phyloP scores from a whole-genome alignment of 1,139 yeast species.

The Geotrichum aggregatum region DNA sequence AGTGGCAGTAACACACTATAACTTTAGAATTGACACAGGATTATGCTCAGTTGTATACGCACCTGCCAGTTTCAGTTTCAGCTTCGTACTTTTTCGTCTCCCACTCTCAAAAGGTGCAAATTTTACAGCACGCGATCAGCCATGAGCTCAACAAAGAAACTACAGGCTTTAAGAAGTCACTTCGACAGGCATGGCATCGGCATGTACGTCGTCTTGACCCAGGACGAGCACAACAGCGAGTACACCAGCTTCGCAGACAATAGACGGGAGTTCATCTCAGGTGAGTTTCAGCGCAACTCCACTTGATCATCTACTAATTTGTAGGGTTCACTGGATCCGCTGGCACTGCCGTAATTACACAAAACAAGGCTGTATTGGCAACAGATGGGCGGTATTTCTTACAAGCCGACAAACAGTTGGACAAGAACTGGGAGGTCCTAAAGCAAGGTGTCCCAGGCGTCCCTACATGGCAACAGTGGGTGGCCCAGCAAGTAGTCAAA shows the following conservation, averaged over 20 bases:
- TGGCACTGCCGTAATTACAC: constrained; percentile 84
- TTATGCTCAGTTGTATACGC: background rate
- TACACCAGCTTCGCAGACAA: constrained; percentile 78
- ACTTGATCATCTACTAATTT: constrained; percentile 45
- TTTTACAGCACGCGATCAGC: constrained; percentile 20
- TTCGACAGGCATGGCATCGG: constrained; percentile 67
- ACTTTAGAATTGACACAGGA: background rate
- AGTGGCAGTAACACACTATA: no score
- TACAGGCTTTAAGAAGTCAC: constrained; percentile 27
- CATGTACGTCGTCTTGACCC: constrained; percentile 80
- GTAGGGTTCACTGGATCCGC: constrained; percentile 79
- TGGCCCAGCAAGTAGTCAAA: constrained; percentile 41
- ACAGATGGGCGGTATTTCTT: constrained; percentile 94
- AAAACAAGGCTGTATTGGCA: constrained; percentile 69
- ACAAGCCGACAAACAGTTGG: constrained; percentile 86
- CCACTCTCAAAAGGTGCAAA: background rate
- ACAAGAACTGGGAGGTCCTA: constrained; percentile 82
- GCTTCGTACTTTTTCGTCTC: background rate
- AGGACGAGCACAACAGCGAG: constrained; percentile 92
- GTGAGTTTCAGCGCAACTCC: constrained; percentile 17
- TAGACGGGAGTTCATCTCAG: constrained; percentile 76
- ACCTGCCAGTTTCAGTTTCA: background rate
- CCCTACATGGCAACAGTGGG: constrained; percentile 88
- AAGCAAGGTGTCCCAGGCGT: constrained; percentile 73
- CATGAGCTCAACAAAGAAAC: background rate